These are phyloP conservation scores for Kodamaea ohmeri DNA, from an alignment of 1,139 yeast species.

Conservation along the genomic window DNA sequence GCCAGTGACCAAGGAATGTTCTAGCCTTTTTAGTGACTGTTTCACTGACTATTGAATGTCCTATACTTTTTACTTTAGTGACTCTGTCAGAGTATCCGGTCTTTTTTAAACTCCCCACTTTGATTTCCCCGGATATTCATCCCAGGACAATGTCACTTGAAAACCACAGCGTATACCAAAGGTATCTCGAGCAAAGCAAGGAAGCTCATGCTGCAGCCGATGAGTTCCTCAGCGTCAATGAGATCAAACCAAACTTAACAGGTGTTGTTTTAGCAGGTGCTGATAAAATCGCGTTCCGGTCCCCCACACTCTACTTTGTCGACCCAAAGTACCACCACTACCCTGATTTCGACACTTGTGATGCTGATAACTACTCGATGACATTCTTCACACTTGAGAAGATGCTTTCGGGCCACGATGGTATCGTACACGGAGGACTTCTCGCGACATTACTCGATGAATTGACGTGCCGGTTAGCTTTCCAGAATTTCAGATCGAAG, in stretches of 20 bases:
- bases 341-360: slow-evolving; percentile 14
- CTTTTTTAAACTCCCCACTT: too few species aligned
- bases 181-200: slow-evolving; percentile 12
- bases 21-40: too few species aligned
- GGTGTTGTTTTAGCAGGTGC: slow-evolving; percentile 37
- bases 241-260: slow-evolving; percentile 35
- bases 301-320: slow-evolving; percentile 36
- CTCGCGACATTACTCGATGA: slow-evolving; percentile 55
- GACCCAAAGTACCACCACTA: slow-evolving; percentile 29
- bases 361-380: slow-evolving; percentile 24
- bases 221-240: slow-evolving; percentile 12
- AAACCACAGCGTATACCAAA: slow-evolving; percentile 9
- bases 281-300: slow-evolving; percentile 36
- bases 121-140: neutral
- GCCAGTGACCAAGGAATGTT: too few species aligned
- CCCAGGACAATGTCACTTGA: slow-evolving; percentile 1
- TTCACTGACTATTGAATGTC: too few species aligned
- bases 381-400: slow-evolving; percentile 49
- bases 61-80: too few species aligned
- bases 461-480: slow-evolving; percentile 50
- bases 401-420: slow-evolving; percentile 47
- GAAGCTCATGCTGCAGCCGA: neutral
- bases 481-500: slow-evolving; percentile 43
- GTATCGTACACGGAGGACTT: slow-evolving; percentile 57
- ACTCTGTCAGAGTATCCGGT: too few species aligned